Base-by-base conservation (phyloP, 108 stramenopile genomes). In the Skeletonema marinoi region DNA sequence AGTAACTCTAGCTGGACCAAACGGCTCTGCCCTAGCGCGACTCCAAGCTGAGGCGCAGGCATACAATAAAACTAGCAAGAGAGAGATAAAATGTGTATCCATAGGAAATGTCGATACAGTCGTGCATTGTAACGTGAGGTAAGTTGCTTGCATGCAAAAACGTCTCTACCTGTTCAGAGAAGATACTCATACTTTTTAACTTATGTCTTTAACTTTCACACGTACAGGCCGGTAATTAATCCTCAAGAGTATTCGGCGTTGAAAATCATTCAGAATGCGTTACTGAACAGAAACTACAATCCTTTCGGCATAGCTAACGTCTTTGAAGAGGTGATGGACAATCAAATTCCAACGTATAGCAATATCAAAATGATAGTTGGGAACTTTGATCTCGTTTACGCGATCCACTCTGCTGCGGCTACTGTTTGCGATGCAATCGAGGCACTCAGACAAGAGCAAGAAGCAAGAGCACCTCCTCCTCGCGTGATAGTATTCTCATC, bases 391-490 rank as follows among this genome's bases (percentile, higher is more conserved):
- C 42, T 73, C 11, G 72, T 73, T 3, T 41, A 39, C 36, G 25
- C 58, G 32, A 41, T 73, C 17, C 72, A 73, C 38, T 36, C 72
- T 0, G 29, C 32, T 29, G 64, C 72, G 3, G 63, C 72, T 30
- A 73, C 72, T 8, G 72, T 73, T 46, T 73, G 65, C 29, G 72
- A 73, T 46, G 72, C 72, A 6, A 65, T 46, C 19, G 72, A 73
- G 41, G 16, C 72, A 29, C 66, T 46, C 19, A 6, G 36, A 16
- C 31, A 35, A 35, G 25, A 65, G 11, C 14, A 31, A 25, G 32
- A 8, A 2, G 11, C 14, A 32, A 6, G 0, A 10, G 48, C 0
- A 50, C 25, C 10, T 41, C 60, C 61, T 16, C 70, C 72, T 19
- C 66, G 11, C 5, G 65, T 65, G n/a, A 48, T 73, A n/a, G 8